Conservation (phyloP, 768 basidiomycete genomes). For the Suillus alpinus region DNA sequence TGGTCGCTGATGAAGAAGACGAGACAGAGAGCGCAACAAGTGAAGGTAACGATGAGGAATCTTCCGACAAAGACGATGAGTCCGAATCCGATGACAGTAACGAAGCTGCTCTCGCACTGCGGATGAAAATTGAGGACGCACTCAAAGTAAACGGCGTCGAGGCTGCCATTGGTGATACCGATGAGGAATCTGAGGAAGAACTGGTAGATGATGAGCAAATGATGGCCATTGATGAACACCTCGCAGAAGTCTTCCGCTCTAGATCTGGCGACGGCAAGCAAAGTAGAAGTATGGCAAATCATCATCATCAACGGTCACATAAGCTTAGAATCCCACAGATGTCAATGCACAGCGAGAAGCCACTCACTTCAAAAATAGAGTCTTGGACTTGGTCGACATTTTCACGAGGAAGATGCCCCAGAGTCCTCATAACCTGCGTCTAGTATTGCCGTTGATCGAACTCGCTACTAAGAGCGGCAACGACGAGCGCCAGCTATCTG, state of each 20-base stretch:
- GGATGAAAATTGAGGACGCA: slow-evolving; percentile 64
- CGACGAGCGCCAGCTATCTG: slow-evolving; percentile 85
- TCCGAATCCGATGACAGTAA: slow-evolving; percentile 51
- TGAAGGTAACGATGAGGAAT: slow-evolving; percentile 33
- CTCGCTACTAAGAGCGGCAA: slow-evolving; percentile 61
- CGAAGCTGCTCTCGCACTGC: slow-evolving; percentile 46
- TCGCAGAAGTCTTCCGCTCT: slow-evolving; percentile 81
- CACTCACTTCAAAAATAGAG: slow-evolving; percentile 93
- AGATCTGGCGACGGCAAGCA: slow-evolving; percentile 58
- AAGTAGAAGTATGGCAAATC: slow-evolving; percentile 53
- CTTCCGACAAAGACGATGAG: slow-evolving; percentile 34
- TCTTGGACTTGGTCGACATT: slow-evolving; percentile 90
- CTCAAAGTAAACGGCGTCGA: slow-evolving; percentile 58
- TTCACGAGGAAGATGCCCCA: slow-evolving; percentile 76
- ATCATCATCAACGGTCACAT: not conserved
- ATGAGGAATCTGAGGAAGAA: slow-evolving; percentile 62
- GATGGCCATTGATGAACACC: slow-evolving; percentile 92
- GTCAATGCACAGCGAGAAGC: slow-evolving; percentile 80
- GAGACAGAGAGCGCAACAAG: slow-evolving; percentile 41
- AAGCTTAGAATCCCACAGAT: slow-evolving; percentile 32
- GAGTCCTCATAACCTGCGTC: slow-evolving; percentile 63
- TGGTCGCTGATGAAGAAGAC: slow-evolving; percentile 39
- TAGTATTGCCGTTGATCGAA: slow-evolving; percentile 76
- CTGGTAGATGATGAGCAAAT: slow-evolving; percentile 97
- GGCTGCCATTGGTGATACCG: slow-evolving; percentile 48